Percentiles rank a stretch among this genome's conserved stretches.
Evolutionary conservation across 2,329 filamentous ascomycete species (phyloP).

Genomic region (Xylariaceae sp.): DNA sequence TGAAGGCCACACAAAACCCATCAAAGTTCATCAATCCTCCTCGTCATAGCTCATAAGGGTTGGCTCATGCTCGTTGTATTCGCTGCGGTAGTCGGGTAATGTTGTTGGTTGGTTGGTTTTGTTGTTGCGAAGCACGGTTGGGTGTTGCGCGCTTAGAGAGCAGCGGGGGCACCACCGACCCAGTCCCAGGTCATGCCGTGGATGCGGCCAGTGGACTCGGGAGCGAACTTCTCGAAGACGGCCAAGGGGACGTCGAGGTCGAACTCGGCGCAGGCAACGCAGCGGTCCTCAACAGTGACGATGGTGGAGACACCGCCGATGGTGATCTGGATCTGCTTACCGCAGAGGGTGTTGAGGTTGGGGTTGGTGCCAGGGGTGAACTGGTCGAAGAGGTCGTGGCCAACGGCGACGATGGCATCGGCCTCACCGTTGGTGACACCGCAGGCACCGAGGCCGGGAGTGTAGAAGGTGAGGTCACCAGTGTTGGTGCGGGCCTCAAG

Average conservation of each 20-base stretch:
- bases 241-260: conserved; percentile 19
- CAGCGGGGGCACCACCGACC: not conserved
- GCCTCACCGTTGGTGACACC: conserved; percentile 15
- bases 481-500: conserved; percentile 2
- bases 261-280: conserved; percentile 11
- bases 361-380: conserved; percentile 19
- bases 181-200: conserved; percentile 16
- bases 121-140: too few relatives aligned
- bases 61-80: too few relatives aligned
- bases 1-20: not conserved
- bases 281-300: conserved; percentile 21
- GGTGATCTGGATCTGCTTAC: conserved; percentile 17
- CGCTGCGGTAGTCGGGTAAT: too few relatives aligned
- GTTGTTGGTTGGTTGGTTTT: not conserved
- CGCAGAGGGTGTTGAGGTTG: conserved; percentile 21
- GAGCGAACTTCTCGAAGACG: conserved; percentile 17
- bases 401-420: conserved; percentile 17
- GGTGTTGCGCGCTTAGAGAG: not conserved
- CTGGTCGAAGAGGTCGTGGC: conserved; percentile 16
- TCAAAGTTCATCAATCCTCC: not conserved
- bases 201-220: conserved; percentile 11
- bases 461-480: conserved; percentile 20
- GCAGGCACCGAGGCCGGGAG: conserved; percentile 20
- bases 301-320: conserved; percentile 5
- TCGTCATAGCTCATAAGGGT: not conserved